Conservation (phyloP, 2,329 filamentous ascomycete species). For the Pseudogymnoascus destructans region DNA sequence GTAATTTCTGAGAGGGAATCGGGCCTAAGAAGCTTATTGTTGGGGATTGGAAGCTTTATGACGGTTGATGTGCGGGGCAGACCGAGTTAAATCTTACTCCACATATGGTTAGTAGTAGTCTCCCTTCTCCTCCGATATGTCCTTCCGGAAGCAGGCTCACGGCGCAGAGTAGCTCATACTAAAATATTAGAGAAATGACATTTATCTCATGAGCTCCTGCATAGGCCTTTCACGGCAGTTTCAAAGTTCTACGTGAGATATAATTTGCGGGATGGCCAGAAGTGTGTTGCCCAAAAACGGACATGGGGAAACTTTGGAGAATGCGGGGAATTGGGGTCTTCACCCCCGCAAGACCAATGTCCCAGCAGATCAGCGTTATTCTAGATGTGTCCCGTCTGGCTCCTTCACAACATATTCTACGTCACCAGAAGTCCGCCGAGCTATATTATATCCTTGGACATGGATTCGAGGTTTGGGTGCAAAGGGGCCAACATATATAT, state of each 20-base stretch:
- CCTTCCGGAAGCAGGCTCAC: not conserved
- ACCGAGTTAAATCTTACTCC: not conserved
- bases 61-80: constrained; percentile 1
- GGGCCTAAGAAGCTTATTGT: not conserved
- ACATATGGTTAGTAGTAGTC: constrained; percentile 3
- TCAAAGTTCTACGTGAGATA: not conserved
- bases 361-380: not conserved
- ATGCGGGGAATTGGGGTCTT: not conserved
- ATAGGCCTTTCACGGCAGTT: not conserved
- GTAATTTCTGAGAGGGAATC: not conserved
- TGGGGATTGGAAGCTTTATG: not conserved
- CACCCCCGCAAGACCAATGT: not conserved
- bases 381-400: not conserved
- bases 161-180: not conserved
- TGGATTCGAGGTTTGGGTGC: not conserved
- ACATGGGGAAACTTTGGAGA: constrained; percentile 1
- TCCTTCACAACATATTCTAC: not conserved
- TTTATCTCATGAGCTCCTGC: not conserved
- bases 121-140: not conserved
- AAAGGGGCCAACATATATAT: not conserved
- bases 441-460: not conserved
- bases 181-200: not conserved
- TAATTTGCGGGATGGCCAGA: not conserved
- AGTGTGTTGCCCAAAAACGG: not conserved
- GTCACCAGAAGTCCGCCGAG: not conserved